phyloP scores from a whole-genome alignment of 2,329 filamentous ascomycete genomes.

The Claviceps cyperi region DNA sequence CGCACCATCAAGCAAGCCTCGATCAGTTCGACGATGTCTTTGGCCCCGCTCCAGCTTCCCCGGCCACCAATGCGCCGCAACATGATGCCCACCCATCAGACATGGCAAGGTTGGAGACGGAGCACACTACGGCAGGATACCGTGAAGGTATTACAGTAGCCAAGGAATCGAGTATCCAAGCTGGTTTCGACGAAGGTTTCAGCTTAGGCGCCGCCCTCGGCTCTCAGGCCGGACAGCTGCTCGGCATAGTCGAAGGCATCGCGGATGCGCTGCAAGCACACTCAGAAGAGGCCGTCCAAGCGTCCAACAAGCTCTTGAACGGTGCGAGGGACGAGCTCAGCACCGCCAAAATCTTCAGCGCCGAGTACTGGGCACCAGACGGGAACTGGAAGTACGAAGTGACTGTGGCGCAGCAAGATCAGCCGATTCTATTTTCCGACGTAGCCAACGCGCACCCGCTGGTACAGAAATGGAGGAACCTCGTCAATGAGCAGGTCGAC shows the following conservation, averaged over 20 bases:
- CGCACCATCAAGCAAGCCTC: constrained; percentile 2
- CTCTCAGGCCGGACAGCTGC: constrained; percentile 53
- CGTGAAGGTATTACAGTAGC: constrained; percentile 69
- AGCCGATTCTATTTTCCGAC: constrained; percentile 40
- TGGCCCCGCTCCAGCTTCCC: constrained; percentile 15
- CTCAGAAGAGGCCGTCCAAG: constrained; percentile 11
- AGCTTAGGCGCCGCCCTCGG: constrained; percentile 71
- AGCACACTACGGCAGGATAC: constrained; percentile 77
- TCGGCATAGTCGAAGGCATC: constrained; percentile 68
- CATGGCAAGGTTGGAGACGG: constrained; percentile 56
- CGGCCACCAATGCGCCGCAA: constrained; percentile 7
- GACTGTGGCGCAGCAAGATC: constrained; percentile 16
- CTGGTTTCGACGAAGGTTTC: constrained; percentile 86
- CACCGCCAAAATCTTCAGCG: constrained; percentile 47
- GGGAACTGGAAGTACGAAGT: constrained; percentile 58
- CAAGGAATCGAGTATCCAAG: constrained; percentile 65
- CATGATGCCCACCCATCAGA: constrained; percentile 39
- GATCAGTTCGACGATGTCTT: constrained; percentile 24
- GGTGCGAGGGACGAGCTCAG: constrained; percentile 45
- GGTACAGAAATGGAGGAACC: constrained; percentile 43
- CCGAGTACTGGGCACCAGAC: constrained; percentile 52
- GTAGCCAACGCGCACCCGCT: constrained; percentile 56
- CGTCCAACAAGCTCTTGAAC: constrained; percentile 21
- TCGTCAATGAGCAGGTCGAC: constrained; percentile 17
- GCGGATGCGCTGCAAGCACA: constrained; percentile 28